phyloP scores from a whole-genome alignment of 169 alveolate genomes.

The Babesia ovata region DNA sequence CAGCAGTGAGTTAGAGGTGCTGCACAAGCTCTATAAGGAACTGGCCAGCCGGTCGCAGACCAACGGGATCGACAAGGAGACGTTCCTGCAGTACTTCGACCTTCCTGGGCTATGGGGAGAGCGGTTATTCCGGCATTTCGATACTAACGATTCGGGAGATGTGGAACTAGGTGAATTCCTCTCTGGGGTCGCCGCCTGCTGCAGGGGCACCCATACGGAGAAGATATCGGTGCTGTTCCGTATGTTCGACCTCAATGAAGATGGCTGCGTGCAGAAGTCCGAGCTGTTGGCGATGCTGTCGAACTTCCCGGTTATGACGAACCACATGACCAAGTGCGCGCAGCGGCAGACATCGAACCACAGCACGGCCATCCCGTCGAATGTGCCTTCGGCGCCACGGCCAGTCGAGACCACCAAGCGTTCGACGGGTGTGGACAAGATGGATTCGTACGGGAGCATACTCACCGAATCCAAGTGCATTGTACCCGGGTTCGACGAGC shows the following conservation, averaged over 20 bases:
- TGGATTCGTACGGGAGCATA: not conserved
- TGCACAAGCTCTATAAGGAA: constrained; percentile 77
- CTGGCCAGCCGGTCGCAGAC: constrained; percentile 77
- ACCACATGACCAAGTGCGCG: constrained; percentile 53
- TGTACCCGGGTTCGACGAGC: not conserved
- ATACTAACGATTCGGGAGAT: constrained; percentile 70
- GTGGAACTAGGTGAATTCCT: constrained; percentile 85
- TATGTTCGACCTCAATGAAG: constrained; percentile 82
- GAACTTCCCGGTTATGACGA: constrained; percentile 79
- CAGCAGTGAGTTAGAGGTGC: constrained; percentile 72
- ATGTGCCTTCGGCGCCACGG: not conserved
- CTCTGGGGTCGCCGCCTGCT: constrained; percentile 81
- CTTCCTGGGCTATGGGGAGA: constrained; percentile 90
- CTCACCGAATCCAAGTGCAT: not conserved
- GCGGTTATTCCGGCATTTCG: constrained; percentile 80
- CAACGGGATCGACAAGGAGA: constrained; percentile 82
- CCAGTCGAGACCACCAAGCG: not conserved
- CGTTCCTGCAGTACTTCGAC: constrained; percentile 84
- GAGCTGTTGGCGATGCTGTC: constrained; percentile 87
- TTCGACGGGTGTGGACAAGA: not conserved
- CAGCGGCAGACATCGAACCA: not conserved
- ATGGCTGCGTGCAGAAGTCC: constrained; percentile 78
- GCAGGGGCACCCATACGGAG: constrained; percentile 86
- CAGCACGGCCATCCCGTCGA: not conserved
- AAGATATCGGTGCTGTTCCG: constrained; percentile 81